Evolutionary conservation across 2,329 filamentous ascomycete species (phyloP), one percentile per base, ranked within the genome.

Genomic region (Colletotrichum shisoi): DNA sequence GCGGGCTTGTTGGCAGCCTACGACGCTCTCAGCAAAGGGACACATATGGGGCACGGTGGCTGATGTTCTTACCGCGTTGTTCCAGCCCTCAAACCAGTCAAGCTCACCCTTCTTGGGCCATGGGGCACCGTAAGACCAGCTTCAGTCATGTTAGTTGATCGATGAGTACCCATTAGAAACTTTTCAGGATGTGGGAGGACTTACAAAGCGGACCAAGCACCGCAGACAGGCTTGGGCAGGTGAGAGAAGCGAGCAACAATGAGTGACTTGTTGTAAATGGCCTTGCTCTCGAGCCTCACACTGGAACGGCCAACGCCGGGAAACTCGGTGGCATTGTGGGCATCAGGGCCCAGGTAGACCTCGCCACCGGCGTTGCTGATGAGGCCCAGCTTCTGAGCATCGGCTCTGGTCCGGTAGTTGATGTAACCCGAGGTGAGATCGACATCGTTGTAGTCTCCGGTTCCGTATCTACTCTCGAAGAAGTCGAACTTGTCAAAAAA

Each of bases 171-270:
- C 8, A 9, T 37, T 17, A 3, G 15, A 27, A 12, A n/a, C 13
- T n/a, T 31, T 5, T 34, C 21, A 17, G 13, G 2, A 4, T 19
- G 11, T 34, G 19, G 24, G 13, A 34, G 19, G 24, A 73, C 79
- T 77, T 79, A 87, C 83, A 89, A 84, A 79, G 90, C 89, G 2
- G 91, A 90, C 91, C 91, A 93, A 12, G 85, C 82, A 58, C 91
- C 90, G 72, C 91, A 93, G 52, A 83, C 80, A 15, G 83, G 82
- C 62, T 80, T 82, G 39, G 91, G 90, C 79, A 93, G 87, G 72
- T 93, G 89, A 17, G 79, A 82, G 71, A 93, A 85, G 73, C 92
- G 88, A 51, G 89, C 81, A 51, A 93, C 86, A 72, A 93, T 84
- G 39, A 93, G 84, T 37, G 88, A 90, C 64, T 87, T 82, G 70